Evolutionary conservation across 805 yeast genomes (phyloP), one percentile per base, ranked within the genome.

Genomic region (Zygosaccharomyces kombuchaensis): DNA sequence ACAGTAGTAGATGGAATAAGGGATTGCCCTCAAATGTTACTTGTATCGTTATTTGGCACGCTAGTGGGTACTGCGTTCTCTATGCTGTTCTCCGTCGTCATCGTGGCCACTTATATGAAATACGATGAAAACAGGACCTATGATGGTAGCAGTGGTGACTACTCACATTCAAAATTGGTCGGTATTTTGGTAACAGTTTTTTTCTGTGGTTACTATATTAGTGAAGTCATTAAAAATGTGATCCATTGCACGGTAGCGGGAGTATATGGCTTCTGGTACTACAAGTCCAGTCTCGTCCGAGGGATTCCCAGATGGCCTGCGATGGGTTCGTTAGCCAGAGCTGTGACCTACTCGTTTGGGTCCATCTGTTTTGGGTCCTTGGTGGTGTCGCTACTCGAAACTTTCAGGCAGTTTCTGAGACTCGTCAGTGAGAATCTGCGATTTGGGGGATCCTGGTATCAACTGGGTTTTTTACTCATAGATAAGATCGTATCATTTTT

Each of bases 181-280:
- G 95, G 93, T 4, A 63, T 84, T 10, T 66, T 87, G 50, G 80
- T 88, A 22, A 83, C 77, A 65, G 79, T 84, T 5, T 80, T 88
- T 53, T 87, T 90, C 64, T 84, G 91, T 4, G 96, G 95, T 14
- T 89, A 78, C 62, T 84, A 80, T 63, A 78, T 88, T 48, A 77
- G 93, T 23, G 96, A 88, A 66, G 93, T 89, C 14, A 71, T 87
- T 47, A 81, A 82, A 66, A 88, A 86, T 57, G 74, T 86, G 12
- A 81, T 88, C 30, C 95, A 90, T 59, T 85, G 84, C 17, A 78
- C 89, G 1, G 81, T 87, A 38, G 75, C 91, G 19, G 96, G 96
- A 21, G 80, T 88, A 14, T 90, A 78, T 62, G 96, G 96, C 8
- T 78, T 91, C 7, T 90, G 97, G 96, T 89, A 87, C 66, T 90